phyloP scores from a whole-genome alignment of 208 protist genomes.

The Phytomonas francai region DNA sequence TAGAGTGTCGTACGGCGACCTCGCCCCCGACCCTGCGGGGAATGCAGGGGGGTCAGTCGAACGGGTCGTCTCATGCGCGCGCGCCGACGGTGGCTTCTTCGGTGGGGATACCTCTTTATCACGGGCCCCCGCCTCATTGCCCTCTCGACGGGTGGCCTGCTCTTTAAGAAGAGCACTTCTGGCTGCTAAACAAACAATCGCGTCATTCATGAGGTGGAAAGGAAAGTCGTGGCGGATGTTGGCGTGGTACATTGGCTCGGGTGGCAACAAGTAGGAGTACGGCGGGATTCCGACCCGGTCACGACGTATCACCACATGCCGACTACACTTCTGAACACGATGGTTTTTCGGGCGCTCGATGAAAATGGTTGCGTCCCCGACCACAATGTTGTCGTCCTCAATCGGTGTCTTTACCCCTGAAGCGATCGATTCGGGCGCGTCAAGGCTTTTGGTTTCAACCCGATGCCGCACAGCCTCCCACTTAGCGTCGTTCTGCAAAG shows the following conservation, averaged over 20 bases:
- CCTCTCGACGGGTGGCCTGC: background rate
- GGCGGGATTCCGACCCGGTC: slow-evolving; percentile 38
- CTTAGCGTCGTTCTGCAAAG: too few relatives aligned
- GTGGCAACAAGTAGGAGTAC: slow-evolving; percentile 68
- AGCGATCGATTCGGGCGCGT: background rate
- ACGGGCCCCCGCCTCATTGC: too few relatives aligned
- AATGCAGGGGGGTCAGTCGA: background rate
- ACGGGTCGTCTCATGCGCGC: background rate
- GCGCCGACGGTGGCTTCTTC: background rate
- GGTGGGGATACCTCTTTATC: background rate
- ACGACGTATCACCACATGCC: slow-evolving; percentile 41
- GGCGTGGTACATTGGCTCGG: slow-evolving; percentile 67
- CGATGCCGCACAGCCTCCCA: background rate
- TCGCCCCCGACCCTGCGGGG: background rate
- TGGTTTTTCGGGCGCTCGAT: slow-evolving; percentile 45
- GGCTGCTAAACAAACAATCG: slow-evolving; percentile 54
- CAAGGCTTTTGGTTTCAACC: background rate
- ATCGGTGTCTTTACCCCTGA: background rate
- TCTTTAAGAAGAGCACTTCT: slow-evolving; percentile 8
- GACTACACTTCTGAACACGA: slow-evolving; percentile 57
- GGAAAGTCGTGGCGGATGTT: slow-evolving; percentile 40
- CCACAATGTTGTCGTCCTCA: background rate
- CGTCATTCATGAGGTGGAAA: slow-evolving; percentile 59
- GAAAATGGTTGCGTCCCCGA: slow-evolving; percentile 29
- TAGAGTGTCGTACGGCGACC: slow-evolving; percentile 8